Conservation (phyloP, 805 yeast genomes). For the Candida silvatica region DNA sequence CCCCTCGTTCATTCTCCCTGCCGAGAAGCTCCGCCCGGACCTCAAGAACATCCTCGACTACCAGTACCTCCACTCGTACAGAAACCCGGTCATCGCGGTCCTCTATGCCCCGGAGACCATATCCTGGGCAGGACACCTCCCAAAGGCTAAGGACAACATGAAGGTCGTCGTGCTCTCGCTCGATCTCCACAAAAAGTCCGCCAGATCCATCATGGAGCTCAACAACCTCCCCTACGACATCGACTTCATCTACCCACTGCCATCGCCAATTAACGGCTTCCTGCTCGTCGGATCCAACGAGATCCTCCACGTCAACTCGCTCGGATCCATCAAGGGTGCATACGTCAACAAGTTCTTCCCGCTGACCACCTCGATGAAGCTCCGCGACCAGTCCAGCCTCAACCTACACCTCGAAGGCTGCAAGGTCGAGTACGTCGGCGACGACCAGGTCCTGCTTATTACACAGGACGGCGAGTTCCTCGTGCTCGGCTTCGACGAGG, state of each 20-base stretch:
- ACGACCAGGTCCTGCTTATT: conserved; percentile 30
- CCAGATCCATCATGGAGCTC: conserved; percentile 62
- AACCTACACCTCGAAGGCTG: conserved; percentile 51
- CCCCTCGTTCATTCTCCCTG: conserved; percentile 52
- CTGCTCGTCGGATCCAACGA: conserved; percentile 69
- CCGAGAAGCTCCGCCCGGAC: conserved; percentile 45
- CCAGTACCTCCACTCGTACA: conserved; percentile 62
- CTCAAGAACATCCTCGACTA: conserved; percentile 61
- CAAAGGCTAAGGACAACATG: conserved; percentile 53
- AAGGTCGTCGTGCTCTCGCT: conserved; percentile 58
- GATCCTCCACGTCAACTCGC: conserved; percentile 68
- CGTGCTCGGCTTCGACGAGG: conserved; percentile 22
- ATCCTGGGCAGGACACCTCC: conserved; percentile 75
- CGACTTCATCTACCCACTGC: conserved; percentile 53
- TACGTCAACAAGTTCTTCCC: conserved; percentile 51
- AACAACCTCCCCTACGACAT: conserved; percentile 68
- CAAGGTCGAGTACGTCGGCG: conserved; percentile 25
- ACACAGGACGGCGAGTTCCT: conserved; percentile 35
- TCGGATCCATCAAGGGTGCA: conserved; percentile 58
- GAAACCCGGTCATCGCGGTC: conserved; percentile 62
- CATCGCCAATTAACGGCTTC: conserved; percentile 61
- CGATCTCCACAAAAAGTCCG: conserved; percentile 45
- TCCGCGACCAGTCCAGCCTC: conserved; percentile 40
- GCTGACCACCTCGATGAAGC: conserved; percentile 28
- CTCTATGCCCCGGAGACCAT: conserved; percentile 23